Evolutionary conservation across 2,329 filamentous ascomycete species (phyloP).

Genomic region (Thielaviopsis punctulata): DNA sequence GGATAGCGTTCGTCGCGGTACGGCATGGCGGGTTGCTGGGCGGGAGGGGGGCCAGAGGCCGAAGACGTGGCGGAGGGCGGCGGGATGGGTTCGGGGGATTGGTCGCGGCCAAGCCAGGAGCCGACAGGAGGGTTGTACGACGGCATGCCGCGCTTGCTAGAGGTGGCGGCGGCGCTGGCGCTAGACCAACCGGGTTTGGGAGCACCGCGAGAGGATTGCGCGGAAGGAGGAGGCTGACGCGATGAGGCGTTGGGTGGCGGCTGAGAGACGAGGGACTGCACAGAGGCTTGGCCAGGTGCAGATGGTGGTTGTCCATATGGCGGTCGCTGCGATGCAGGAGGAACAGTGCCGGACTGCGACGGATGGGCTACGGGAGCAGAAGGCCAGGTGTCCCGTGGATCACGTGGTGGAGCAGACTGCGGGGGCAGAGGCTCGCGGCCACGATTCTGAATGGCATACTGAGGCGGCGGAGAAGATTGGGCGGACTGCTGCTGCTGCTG

Average conservation of each 20-base stretch:
- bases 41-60: not conserved
- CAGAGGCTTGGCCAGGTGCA: not conserved
- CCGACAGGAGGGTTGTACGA: not conserved
- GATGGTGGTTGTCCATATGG: not conserved
- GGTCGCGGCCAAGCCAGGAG: not conserved
- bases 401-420: not conserved
- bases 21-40: not conserved
- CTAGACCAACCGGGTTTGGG: not conserved
- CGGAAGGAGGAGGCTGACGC: not conserved
- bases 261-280: not conserved
- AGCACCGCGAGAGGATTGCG: not conserved
- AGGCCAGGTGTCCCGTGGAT: slow-evolving; percentile 2
- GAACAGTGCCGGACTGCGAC: not conserved
- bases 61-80: not conserved
- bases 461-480: slow-evolving; percentile 9
- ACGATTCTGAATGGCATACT: slow-evolving; percentile 6
- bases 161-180: not conserved
- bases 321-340: not conserved
- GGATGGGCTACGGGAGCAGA: not conserved
- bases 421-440: not conserved
- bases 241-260: not conserved
- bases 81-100: not conserved
- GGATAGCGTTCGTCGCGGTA: slow-evolving; percentile 10
- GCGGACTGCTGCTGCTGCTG: slow-evolving; percentile 12
- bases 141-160: not conserved